These are phyloP conservation scores for Cryptosporidium ubiquitum DNA, from an alignment of 169 alveolate genomes.

Conservation along the genomic window DNA sequence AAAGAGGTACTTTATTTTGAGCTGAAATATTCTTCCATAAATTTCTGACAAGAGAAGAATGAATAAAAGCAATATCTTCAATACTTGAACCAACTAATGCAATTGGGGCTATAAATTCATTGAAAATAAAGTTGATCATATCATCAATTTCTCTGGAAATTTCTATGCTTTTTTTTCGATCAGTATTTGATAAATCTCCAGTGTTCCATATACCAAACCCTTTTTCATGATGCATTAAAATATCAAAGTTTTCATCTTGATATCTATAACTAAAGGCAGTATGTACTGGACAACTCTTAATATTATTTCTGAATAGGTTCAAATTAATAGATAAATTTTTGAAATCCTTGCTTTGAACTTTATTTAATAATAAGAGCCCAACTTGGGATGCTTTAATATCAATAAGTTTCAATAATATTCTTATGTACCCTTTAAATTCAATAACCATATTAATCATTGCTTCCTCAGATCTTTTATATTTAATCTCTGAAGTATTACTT, in stretches of 20 bases:
- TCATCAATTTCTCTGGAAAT: conserved; percentile 29
- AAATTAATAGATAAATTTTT: conserved; percentile 6
- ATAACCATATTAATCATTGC: conserved; percentile 58
- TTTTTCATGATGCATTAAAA: conserved; percentile 66
- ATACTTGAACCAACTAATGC: conserved; percentile 51
- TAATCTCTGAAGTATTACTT: conserved; percentile 3
- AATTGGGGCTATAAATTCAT: conserved; percentile 53
- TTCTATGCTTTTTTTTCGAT: background rate
- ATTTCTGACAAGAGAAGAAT: conserved; percentile 36
- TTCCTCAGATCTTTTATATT: conserved; percentile 61
- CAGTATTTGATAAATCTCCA: background rate
- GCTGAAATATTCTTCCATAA: conserved; percentile 37
- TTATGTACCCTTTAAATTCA: conserved; percentile 48
- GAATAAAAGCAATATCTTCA: conserved; percentile 35
- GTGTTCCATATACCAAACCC: conserved; percentile 68
- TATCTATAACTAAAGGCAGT: conserved; percentile 68
- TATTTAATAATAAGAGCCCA: conserved; percentile 48
- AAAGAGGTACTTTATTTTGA: conserved; percentile 34
- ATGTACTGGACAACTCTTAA: conserved; percentile 55
- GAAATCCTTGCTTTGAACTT: conserved; percentile 20
- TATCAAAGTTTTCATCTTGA: conserved; percentile 44
- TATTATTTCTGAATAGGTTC: conserved; percentile 17
- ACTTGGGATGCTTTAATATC: conserved; percentile 67
- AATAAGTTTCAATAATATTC: conserved; percentile 43
- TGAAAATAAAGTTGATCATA: conserved; percentile 39